Base-by-base conservation (phyloP, 2,329 filamentous ascomycete species). In the Camptophora hylomeconis region DNA sequence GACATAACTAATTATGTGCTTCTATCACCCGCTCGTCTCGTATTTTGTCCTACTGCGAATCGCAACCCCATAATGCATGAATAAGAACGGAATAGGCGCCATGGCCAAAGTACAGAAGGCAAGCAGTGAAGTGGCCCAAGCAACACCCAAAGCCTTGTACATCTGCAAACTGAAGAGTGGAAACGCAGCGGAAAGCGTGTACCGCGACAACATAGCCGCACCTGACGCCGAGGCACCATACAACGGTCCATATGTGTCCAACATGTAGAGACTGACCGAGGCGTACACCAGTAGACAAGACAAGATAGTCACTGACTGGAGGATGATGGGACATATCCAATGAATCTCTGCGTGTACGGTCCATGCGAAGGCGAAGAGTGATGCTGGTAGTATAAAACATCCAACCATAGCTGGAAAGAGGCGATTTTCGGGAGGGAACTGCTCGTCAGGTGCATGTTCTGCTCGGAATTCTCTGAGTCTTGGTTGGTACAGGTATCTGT, bases 291-390 rank as follows among this genome's bases (percentile, higher is more conserved):
- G 37, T 7, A 52, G 39, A 13, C 43, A 45, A 0, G 41, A 40
- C 2, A 51, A 33, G 9, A 50, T 40, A 0, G 45, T 39, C 5
- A 46, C 16, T 0, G 47, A 45, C 20, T 50, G 45, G 6, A 41
- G 45, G 3, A 48, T 17, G 11, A 51, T 47, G 0, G 46, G 46
- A 11, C 42, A 36, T 8, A 51, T 48, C 45, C 47, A 51, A 13
- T 44, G 32, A 64, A 46, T 33, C 3, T 28, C 24, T 1, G 37
- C 25, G 2, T 33, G 32, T 2, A 47, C 72, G 4, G 71, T 69
- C 75, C 75, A 80, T 31, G 72, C 75, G 40, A 79, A 79, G 66
- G 71, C 75, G 49, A 80, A 76, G 15, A 80, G 66, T 25, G 72
- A 73, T 14, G 51, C 56, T 1, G 73, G 62, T 5, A 51, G 37